Evolutionary conservation across 2,329 filamentous ascomycete species (phyloP), one percentile per base, ranked within the genome.

Genomic region (Trichoderma sp.): DNA sequence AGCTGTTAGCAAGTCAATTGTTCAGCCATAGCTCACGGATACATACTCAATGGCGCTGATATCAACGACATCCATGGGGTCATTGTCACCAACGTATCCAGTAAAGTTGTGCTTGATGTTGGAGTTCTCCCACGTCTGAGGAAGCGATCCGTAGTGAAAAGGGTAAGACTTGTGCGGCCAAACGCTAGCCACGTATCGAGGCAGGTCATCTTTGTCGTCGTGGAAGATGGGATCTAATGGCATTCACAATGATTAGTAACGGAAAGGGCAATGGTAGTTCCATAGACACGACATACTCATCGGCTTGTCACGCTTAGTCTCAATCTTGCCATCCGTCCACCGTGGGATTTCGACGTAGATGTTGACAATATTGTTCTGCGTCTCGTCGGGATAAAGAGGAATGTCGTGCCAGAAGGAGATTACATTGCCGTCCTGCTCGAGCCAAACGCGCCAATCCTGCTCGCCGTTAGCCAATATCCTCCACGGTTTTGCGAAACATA

Each of bases 131-230:
- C 80, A 82, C 0, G 80, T 82, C 70, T 82, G 80, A 0, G 80
- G 80, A 22, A 82, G 80, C 5, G 80, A 81, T 0, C 80, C 80
- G 58, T 82, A 82, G 29, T 79, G 74, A 69, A 81, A 81, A 0
- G 80, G 80, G 42, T 82, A 82, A 0, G 78, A 75, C 72, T 79
- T 81, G 72, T 81, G 80, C 42, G 80, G 80, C 79, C 79, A 82
- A 10, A 82, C 75, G 29, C 75, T 80, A 60, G 79, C 77, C 13
- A 82, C 79, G 25, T 79, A 82, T 27, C 80, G 75, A 15, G 76
- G 77, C 35, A 72, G 70, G 1, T 75, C 71, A 15, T 79, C 75
- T 57, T 77, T 76, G n/a, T 76, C 74, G n/a, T 82, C 80, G 34
- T 82, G 80, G 35, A 78, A 78, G 64, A 82, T 79, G 45, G 80